These are phyloP conservation scores for Pseudopyricularia javanii DNA, from an alignment of 2,329 filamentous ascomycete species.

Conservation along the genomic window DNA sequence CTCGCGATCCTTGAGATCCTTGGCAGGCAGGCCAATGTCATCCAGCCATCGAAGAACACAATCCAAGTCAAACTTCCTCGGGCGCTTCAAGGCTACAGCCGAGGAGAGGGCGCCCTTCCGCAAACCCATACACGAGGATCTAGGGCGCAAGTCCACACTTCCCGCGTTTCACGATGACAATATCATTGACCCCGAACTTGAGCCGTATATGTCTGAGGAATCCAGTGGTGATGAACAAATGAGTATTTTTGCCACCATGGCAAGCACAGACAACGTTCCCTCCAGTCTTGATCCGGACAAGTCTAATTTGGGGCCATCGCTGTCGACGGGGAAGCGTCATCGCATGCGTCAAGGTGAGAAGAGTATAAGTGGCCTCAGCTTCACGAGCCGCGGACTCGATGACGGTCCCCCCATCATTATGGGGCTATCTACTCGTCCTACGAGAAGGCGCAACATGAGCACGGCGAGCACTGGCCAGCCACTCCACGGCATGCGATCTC, in stretches of 20 bases:
- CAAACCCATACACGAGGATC: constrained; percentile 54
- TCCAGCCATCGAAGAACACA: constrained; percentile 73
- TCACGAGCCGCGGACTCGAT: constrained; percentile 57
- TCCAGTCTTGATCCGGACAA: constrained; percentile 64
- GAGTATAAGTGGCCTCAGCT: constrained; percentile 58
- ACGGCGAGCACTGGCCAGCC: constrained; percentile 57
- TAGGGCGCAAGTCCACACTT: constrained; percentile 51
- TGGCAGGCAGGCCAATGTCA: constrained; percentile 59
- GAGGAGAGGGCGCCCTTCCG: constrained; percentile 86
- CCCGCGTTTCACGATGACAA: constrained; percentile 97
- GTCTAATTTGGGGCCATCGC: constrained; percentile 56
- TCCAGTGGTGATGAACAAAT: constrained; percentile 89
- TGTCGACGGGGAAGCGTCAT: constrained; percentile 64
- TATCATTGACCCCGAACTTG: constrained; percentile 93
- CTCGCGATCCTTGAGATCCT: constrained; percentile 73
- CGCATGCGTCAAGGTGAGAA: constrained; percentile 64
- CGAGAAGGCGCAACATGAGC: constrained; percentile 71
- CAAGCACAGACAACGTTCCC: constrained; percentile 52
- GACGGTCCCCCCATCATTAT: constrained; percentile 42
- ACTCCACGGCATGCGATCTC: constrained; percentile 54
- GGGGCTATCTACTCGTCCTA: constrained; percentile 44
- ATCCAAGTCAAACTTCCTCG: constrained; percentile 75
- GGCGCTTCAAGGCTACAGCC: constrained; percentile 56
- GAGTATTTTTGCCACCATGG: constrained; percentile 66
- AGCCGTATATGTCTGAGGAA: constrained; percentile 90